Base-by-base conservation (phyloP, 768 basidiomycete genomes). In the Hortiboletus flavorubellus region DNA sequence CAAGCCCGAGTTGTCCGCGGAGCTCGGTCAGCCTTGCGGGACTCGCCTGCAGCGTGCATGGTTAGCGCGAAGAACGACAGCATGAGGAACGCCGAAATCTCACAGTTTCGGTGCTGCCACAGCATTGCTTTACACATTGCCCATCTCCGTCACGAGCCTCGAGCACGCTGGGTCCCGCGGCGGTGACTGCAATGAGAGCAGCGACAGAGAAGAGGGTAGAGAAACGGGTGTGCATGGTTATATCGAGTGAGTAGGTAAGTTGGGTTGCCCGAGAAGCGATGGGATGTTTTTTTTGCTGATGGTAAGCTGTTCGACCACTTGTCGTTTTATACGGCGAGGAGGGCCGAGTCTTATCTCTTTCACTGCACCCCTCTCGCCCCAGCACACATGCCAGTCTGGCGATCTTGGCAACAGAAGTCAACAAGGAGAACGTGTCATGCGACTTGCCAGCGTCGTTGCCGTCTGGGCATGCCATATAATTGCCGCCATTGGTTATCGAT, bases 271-370 rank as follows among this genome's bases (percentile, higher is more conserved):
- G 34, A 47, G 44, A 43, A 29, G 29, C 18, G 23, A 40, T 40
- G 30, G 4, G 29, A 39, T n/a, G 11, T 8, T 26, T 23, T 49
- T 26, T 58, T 40, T 35, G 16, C 34, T 46, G 48, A 37, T 35
- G 40, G 15, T 42, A 38, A 49, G 21, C 0, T 8, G 5, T 12
- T 46, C 26, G 16, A 2, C 11, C 8, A 11, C 35, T 7, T 21
- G 21, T 4, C 26, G 29, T 54, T 56, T 60, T 59, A 60, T 60
- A 61, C 31, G 9, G 21, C 10, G 23, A 21, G n/a, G 35, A n/a
- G 4, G 5, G 7, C 26, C 26, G 26, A 21, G 7, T 41, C 16
- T 16, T 23, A 6, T 16, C 18, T 46, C 12, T 40, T 7, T 8
- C 11, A 0, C 16, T 5, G 21, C 34, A 26, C 16, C 34, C 4